phyloP scores from a whole-genome alignment of 2,329 filamentous ascomycete species.

The Pestalotiopsis sp. region DNA sequence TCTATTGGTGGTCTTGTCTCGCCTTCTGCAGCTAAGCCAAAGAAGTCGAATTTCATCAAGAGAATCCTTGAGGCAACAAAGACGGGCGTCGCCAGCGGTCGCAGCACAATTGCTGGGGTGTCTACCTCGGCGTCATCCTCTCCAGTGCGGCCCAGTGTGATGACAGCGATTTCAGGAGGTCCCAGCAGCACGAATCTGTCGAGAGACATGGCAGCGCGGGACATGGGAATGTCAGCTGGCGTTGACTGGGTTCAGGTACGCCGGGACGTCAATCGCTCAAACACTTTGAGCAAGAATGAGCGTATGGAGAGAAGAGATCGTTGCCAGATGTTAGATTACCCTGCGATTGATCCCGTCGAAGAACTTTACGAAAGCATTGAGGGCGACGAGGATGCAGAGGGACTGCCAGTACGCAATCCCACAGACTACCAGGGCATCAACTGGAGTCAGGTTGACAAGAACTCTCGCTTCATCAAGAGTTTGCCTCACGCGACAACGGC shows the following conservation, averaged over 20 bases:
- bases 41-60: constrained; percentile 90
- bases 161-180: constrained; percentile 49
- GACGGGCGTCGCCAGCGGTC: constrained; percentile 86
- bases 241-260: constrained; percentile 98
- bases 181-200: constrained; percentile 38
- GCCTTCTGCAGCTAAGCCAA: constrained; percentile 63
- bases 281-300: constrained; percentile 89
- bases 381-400: constrained; percentile 88
- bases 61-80: constrained; percentile 94
- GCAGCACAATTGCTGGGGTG: constrained; percentile 78
- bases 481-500: constrained; percentile 83
- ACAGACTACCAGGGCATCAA: constrained; percentile 82
- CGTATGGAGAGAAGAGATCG: constrained; percentile 81
- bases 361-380: constrained; percentile 83
- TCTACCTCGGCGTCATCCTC: constrained; percentile 45
- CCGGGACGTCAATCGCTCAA: constrained; percentile 92
- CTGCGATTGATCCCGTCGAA: constrained; percentile 86
- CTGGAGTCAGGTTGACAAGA: constrained; percentile 90
- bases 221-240: constrained; percentile 67
- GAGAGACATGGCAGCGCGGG: constrained; percentile 59
- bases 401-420: constrained; percentile 78
- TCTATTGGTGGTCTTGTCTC: constrained; percentile 77
- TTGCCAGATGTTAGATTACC: constrained; percentile 92
- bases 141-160: constrained; percentile 41
- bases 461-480: constrained; percentile 84